Percentiles rank a stretch among this genome's conserved stretches.
phyloP scores from a whole-genome alignment of 169 alveolate genomes.

The Plasmodium malariae region DNA sequence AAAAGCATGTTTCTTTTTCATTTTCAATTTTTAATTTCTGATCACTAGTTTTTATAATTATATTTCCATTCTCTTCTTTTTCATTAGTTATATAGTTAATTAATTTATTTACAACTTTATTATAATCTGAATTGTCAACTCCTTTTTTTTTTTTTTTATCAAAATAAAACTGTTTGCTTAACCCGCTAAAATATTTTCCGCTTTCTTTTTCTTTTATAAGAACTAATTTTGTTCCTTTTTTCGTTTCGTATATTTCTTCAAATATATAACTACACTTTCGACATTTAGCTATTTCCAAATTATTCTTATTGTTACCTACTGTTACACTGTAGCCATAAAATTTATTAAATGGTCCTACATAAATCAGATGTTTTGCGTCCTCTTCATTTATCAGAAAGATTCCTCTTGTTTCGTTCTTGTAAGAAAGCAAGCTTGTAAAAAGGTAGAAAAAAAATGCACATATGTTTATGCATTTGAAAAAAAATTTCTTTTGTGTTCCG shows the following conservation, averaged over 20 bases:
- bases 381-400: slow-evolving; percentile 36
- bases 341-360: slow-evolving; percentile 49
- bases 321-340: slow-evolving; percentile 23
- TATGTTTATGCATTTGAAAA: too few relatives aligned
- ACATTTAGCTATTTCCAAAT: slow-evolving; percentile 13
- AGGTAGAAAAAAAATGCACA: neutral
- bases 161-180: slow-evolving; percentile 7
- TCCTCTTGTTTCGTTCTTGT: slow-evolving; percentile 53
- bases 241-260: slow-evolving; percentile 57
- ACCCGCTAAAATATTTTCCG: slow-evolving; percentile 65
- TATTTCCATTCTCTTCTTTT: slow-evolving; percentile 21
- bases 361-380: slow-evolving; percentile 25
- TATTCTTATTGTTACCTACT: neutral
- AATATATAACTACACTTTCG: slow-evolving; percentile 15
- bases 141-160: slow-evolving; percentile 58
- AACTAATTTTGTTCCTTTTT: slow-evolving; percentile 60
- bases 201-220: slow-evolving; percentile 42
- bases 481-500: too few relatives aligned
- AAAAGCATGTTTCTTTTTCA: slow-evolving; percentile 27
- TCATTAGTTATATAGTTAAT: slow-evolving; percentile 54
- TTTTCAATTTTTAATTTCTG: slow-evolving; percentile 41
- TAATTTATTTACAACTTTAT: slow-evolving; percentile 29
- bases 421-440: slow-evolving; percentile 21
- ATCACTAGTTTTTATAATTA: slow-evolving; percentile 13
- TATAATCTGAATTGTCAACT: slow-evolving; percentile 29